Percentiles rank a stretch among this genome's conserved stretches.
These are phyloP conservation scores for Blastobotrys chiropterorum DNA, from an alignment of 805 yeast species.

Conservation along the genomic window DNA sequence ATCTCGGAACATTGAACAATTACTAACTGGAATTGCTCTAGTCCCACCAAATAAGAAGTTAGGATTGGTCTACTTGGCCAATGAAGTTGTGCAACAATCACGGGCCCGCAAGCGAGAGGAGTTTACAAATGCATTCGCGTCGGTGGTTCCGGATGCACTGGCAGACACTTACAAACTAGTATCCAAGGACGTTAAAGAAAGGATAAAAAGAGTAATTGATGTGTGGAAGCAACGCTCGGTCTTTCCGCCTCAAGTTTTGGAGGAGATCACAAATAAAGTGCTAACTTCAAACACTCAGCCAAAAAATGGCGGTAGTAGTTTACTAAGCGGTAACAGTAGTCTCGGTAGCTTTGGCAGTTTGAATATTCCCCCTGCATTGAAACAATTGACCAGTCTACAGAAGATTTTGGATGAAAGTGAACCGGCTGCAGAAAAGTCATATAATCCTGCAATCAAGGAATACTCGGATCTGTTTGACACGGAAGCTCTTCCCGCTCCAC, in stretches of 20 bases:
- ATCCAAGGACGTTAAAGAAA: conserved; percentile 42
- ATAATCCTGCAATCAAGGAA: conserved; percentile 9
- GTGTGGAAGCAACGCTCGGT: conserved; percentile 66
- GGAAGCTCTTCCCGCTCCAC: conserved; percentile 32
- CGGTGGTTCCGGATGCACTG: conserved; percentile 36
- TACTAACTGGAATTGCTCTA: conserved; percentile 2
- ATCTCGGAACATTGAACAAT: neutral
- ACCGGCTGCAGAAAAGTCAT: conserved; percentile 2
- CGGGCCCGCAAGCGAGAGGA: conserved; percentile 54
- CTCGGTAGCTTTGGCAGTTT: conserved; percentile 10
- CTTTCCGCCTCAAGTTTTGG: conserved; percentile 34
- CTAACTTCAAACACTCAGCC: neutral
- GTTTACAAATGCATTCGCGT: conserved; percentile 52
- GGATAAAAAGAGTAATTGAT: conserved; percentile 49
- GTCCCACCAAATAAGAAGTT: conserved; percentile 41
- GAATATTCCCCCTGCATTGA: conserved; percentile 2
- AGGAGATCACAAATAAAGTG: conserved; percentile 20
- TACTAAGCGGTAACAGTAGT: conserved; percentile 3
- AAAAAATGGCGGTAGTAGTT: neutral
- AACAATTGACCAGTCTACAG: conserved; percentile 1
- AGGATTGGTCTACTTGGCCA: conserved; percentile 62
- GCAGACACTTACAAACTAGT: conserved; percentile 32
- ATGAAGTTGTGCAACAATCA: conserved; percentile 78
- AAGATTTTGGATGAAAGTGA: conserved; percentile 6
- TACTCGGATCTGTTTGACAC: conserved; percentile 20